These are phyloP conservation scores for Penicillium ucsense DNA, from an alignment of 495 filamentous ascomycete species.

Conservation along the genomic window DNA sequence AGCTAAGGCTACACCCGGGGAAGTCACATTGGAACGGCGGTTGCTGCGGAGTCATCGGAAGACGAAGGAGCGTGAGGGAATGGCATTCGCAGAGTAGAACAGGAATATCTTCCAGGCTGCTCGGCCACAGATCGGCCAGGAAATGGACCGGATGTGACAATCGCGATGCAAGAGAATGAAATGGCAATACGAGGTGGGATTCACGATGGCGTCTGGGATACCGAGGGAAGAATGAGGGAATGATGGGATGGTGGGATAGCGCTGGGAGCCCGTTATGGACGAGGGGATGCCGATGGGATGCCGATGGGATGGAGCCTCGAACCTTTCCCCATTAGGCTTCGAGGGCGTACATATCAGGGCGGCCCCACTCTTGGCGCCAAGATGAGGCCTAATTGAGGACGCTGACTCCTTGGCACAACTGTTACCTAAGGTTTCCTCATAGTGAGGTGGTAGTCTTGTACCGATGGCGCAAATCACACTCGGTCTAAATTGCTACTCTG, in stretches of 20 bases:
- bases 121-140: neutral
- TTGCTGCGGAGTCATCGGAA: neutral
- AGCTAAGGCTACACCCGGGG: conserved; percentile 1
- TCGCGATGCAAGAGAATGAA: neutral
- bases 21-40: neutral
- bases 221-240: too few relatives aligned
- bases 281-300: conserved; percentile 1
- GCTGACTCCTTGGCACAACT: too few relatives aligned
- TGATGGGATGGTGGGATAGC: neutral
- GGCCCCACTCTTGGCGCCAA: too few relatives aligned
- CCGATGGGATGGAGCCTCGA: neutral
- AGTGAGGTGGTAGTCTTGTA: too few relatives aligned
- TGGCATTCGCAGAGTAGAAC: neutral
- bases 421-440: too few relatives aligned
- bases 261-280: too few relatives aligned
- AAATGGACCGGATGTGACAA: neutral
- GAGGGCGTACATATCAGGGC: too few relatives aligned
- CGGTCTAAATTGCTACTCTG: too few relatives aligned
- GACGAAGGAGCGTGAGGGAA: neutral
- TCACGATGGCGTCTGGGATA: too few relatives aligned
- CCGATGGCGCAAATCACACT: too few relatives aligned
- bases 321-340: too few relatives aligned
- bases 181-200: neutral
- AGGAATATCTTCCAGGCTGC: neutral
- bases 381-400: too few relatives aligned